Conservation (phyloP, 176 grass and related monocot species). For the Calamus simplicifolius region DNA sequence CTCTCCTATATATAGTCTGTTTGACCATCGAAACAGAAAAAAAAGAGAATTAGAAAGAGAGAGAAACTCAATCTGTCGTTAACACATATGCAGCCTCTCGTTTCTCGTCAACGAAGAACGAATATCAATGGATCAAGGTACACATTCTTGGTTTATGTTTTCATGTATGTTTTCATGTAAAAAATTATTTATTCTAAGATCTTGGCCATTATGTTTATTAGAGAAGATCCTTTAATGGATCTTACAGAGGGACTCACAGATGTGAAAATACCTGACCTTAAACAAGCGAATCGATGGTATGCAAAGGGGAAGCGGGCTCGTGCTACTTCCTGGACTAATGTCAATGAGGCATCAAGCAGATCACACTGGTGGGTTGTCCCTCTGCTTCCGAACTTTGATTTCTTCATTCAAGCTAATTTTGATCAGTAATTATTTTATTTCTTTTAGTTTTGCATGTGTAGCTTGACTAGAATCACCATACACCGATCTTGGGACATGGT, state of each 20-base stretch:
- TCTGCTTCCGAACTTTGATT: neutral
- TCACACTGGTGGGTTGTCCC: conserved; percentile 76
- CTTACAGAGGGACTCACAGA: conserved; percentile 81
- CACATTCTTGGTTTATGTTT: too few relatives aligned
- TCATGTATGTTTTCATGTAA: too few relatives aligned
- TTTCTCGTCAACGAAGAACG: too few relatives aligned
- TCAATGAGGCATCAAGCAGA: conserved; percentile 84
- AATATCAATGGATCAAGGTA: too few relatives aligned
- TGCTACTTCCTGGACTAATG: conserved; percentile 75
- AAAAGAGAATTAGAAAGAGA: too few relatives aligned
- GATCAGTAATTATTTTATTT: conserved; percentile 43
- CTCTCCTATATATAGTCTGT: too few relatives aligned
- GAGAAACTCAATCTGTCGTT: too few relatives aligned
- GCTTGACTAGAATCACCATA: conserved; percentile 96
- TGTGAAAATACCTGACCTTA: conserved; percentile 39
- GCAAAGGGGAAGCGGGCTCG: conserved; percentile 57
- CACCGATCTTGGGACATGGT: conserved; percentile 18
- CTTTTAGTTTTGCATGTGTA: conserved; percentile 73
- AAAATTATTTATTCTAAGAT: too few relatives aligned
- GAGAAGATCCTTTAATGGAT: too few relatives aligned
- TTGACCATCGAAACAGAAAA: too few relatives aligned
- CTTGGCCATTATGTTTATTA: too few relatives aligned
- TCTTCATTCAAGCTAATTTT: neutral
- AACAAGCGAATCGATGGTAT: conserved; percentile 73
- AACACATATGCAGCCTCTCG: too few relatives aligned